Base-by-base conservation (phyloP, 805 yeast genomes). In the Lachancea dasiensis region DNA sequence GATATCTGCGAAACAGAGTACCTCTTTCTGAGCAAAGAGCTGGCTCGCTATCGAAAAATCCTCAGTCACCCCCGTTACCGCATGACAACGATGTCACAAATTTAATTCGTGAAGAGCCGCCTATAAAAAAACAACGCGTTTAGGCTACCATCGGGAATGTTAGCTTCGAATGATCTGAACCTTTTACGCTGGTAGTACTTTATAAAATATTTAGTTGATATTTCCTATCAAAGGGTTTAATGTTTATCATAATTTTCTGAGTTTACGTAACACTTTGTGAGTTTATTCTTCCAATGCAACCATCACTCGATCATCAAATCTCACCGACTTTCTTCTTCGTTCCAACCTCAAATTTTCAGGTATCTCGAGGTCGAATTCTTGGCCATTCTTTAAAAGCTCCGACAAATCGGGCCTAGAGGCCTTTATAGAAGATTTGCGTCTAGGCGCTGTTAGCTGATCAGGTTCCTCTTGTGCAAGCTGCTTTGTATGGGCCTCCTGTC, bases 261-360 rank as follows among this genome's bases (percentile, higher is more conserved):
- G n/a, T n/a, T n/a, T n/a, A n/a, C n/a, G n/a, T n/a, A n/a, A n/a
- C n/a, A n/a, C n/a, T n/a, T n/a, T n/a, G n/a, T n/a, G n/a, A n/a
- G n/a, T n/a, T n/a, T n/a, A 53, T 25, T 57, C 58, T 43, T 67
- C 65, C 7, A 60, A 61, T 5, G 74, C 75, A n/a, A 75, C 69
- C 23, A 70, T 63, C 7, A 79, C 85, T 41, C 69, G 68, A 40
- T 75, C 81, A 46, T 77, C 80, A 49, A 79, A 79, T 46, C 85
- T 64, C 2, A 79, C 85, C 4, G 82, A 75, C 45, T 79, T 77
- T 52, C 83, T 65, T 60, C 85, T 68, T 40, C 64, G 69, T 58
- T 67, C 44, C 28, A 53, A 45, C 23, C 51, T 43, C 16, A 47
- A 17, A 25, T 58, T 52, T 2, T 56, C 59, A 1, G 78, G 79